These are phyloP conservation scores for Trichoderma reesei DNA, from an alignment of 495 filamentous ascomycete genomes.

Conservation along the genomic window DNA sequence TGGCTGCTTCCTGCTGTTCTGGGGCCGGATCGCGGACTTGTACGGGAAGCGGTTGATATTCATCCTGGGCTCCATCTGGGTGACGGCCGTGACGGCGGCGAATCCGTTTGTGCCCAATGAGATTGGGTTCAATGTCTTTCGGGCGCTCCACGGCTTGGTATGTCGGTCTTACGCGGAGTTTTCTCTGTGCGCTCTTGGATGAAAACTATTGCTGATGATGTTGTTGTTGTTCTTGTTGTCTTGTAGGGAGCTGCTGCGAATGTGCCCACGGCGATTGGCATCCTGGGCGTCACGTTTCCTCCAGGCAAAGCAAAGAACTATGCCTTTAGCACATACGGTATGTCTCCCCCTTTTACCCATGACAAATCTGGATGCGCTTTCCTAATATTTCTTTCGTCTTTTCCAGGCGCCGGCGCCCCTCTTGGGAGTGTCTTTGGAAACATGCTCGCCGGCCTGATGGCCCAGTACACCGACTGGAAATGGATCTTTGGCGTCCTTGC, in stretches of 20 bases:
- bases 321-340: slow-evolving; percentile 44
- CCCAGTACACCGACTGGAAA: slow-evolving; percentile 47
- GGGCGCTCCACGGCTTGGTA: slow-evolving; percentile 62
- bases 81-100: slow-evolving; percentile 51
- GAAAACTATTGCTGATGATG: slow-evolving; percentile 22
- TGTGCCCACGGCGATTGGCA: slow-evolving; percentile 56
- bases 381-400: neutral
- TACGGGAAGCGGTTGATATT: slow-evolving; percentile 64
- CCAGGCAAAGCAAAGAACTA: slow-evolving; percentile 56
- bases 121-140: slow-evolving; percentile 57
- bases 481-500: slow-evolving; percentile 59
- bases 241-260: slow-evolving; percentile 56
- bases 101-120: slow-evolving; percentile 57
- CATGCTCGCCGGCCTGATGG: slow-evolving; percentile 43
- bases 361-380: neutral
- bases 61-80: slow-evolving; percentile 54
- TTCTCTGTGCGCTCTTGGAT: slow-evolving; percentile 11
- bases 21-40: slow-evolving; percentile 63
- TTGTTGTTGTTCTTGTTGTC: no score
- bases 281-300: slow-evolving; percentile 50
- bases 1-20: slow-evolving; percentile 63
- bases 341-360: neutral
- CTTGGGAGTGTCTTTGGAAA: slow-evolving; percentile 49
- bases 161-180: no score
- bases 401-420: slow-evolving; percentile 44